Percentiles rank a stretch among this genome's conserved stretches.
These are phyloP conservation scores for Fraxinus angustifolia DNA, from an alignment of 305 asterid species.

Conservation along the genomic window DNA sequence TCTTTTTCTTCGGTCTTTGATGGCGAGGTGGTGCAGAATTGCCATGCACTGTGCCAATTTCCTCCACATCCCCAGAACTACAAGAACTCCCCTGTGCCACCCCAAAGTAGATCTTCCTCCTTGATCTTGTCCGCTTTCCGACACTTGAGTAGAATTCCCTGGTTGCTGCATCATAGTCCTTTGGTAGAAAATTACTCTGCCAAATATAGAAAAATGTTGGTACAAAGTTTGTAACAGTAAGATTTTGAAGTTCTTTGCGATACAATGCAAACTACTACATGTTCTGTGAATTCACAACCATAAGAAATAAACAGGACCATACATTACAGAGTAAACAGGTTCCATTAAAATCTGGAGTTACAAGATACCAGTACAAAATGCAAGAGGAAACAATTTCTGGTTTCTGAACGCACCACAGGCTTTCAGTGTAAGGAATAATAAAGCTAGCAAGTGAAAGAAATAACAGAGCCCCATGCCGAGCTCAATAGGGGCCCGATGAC, in stretches of 20 bases:
- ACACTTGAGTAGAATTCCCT: conserved; percentile 3
- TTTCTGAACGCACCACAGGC: neutral
- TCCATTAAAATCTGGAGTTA: neutral
- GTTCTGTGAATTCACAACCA: neutral
- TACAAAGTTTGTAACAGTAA: neutral
- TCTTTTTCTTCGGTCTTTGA: conserved; percentile 9
- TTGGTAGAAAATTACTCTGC: conserved; percentile 19
- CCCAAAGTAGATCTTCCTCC: neutral
- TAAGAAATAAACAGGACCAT: neutral
- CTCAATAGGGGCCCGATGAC: neutral
- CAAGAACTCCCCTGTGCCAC: neutral
- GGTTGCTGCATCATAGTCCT: conserved; percentile 1
- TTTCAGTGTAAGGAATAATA: neutral
- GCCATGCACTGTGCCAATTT: neutral
- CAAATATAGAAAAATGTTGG: neutral
- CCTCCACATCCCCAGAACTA: neutral
- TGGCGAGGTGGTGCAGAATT: neutral
- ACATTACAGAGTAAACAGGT: neutral
- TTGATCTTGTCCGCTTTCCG: conserved; percentile 21
- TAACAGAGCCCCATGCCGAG: neutral
- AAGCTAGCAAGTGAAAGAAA: neutral
- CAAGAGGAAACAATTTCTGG: neutral
- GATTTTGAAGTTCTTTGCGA: neutral
- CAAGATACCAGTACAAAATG: neutral
- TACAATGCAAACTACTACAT: neutral